These are phyloP conservation scores for Talaromyces sp. DNA, from an alignment of 2,329 filamentous ascomycete genomes.

Conservation along the genomic window DNA sequence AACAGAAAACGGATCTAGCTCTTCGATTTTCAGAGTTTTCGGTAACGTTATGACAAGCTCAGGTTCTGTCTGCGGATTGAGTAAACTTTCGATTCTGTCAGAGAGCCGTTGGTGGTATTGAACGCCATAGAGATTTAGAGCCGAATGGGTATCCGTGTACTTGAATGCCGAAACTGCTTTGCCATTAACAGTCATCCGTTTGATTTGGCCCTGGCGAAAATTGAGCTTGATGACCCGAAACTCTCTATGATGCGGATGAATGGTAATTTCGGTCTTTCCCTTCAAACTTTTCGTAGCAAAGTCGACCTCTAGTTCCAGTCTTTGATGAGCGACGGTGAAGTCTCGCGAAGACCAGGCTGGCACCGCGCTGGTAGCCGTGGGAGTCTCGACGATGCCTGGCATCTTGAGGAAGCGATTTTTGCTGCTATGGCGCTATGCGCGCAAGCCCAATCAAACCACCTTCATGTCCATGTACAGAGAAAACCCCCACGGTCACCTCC, in stretches of 20 bases:
- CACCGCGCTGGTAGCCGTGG: conserved; percentile 21
- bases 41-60: conserved; percentile 60
- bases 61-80: conserved; percentile 51
- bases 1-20: conserved; percentile 53
- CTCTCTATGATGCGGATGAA: conserved; percentile 61
- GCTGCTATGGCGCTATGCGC: conserved; percentile 37
- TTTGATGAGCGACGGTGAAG: conserved; percentile 71
- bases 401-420: conserved; percentile 35
- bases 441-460: conserved; percentile 33
- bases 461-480: conserved; percentile 33
- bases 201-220: conserved; percentile 60
- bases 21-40: conserved; percentile 58
- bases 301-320: conserved; percentile 84
- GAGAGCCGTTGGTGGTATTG: conserved; percentile 75
- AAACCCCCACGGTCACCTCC: conserved; percentile 10
- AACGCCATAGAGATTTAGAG: conserved; percentile 54
- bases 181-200: conserved; percentile 47
- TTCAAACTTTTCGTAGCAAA: conserved; percentile 71
- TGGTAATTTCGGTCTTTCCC: conserved; percentile 76
- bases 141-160: conserved; percentile 44
- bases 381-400: conserved; percentile 39
- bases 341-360: conserved; percentile 34
- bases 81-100: conserved; percentile 60
- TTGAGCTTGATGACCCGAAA: conserved; percentile 57
- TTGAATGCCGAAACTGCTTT: conserved; percentile 36